phyloP scores from a whole-genome alignment of 2,329 filamentous ascomycete genomes.

The Cladophialophora bantiana region DNA sequence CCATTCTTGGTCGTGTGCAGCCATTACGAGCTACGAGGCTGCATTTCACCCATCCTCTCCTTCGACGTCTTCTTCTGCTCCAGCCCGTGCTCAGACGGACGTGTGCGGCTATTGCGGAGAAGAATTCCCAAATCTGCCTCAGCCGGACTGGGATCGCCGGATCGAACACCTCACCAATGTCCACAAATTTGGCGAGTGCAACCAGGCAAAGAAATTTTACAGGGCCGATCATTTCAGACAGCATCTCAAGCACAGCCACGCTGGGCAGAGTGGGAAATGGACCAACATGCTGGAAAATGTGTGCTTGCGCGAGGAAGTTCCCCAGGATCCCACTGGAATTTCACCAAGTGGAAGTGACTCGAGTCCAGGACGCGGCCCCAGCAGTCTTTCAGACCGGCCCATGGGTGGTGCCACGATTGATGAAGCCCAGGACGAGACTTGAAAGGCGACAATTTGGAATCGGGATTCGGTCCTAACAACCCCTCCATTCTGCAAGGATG shows the following conservation, averaged over 20 bases:
- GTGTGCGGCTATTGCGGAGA: slow-evolving; percentile 95
- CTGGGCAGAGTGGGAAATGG: slow-evolving; percentile 96
- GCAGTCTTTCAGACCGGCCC: slow-evolving; percentile 31
- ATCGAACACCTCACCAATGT: slow-evolving; percentile 86
- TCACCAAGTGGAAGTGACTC: slow-evolving; percentile 36
- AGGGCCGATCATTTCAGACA: slow-evolving; percentile 97
- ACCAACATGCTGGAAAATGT: slow-evolving; percentile 97
- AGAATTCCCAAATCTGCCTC: slow-evolving; percentile 77
- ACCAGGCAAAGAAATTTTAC: slow-evolving; percentile 97
- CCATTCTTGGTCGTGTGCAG: slow-evolving; percentile 96
- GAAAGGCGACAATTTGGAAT: slow-evolving; percentile 19
- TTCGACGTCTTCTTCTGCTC: slow-evolving; percentile 54
- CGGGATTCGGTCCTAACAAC: slow-evolving; percentile 13
- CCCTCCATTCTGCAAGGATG: slow-evolving; percentile 19
- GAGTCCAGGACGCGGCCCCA: slow-evolving; percentile 33
- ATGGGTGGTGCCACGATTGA: slow-evolving; percentile 38
- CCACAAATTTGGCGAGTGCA: slow-evolving; percentile 98
- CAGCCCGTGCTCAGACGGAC: slow-evolving; percentile 60
- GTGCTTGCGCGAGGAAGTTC: slow-evolving; percentile 89
- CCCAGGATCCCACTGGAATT: slow-evolving; percentile 45
- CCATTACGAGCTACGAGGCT: slow-evolving; percentile 74
- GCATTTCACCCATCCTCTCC: slow-evolving; percentile 79
- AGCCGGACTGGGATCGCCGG: slow-evolving; percentile 86
- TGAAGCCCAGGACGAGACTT: slow-evolving; percentile 36
- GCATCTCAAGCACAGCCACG: slow-evolving; percentile 96